Percentiles rank a stretch among this genome's conserved stretches.
Conservation (phyloP, 768 basidiomycete species). For the Hericium alpestre region DNA sequence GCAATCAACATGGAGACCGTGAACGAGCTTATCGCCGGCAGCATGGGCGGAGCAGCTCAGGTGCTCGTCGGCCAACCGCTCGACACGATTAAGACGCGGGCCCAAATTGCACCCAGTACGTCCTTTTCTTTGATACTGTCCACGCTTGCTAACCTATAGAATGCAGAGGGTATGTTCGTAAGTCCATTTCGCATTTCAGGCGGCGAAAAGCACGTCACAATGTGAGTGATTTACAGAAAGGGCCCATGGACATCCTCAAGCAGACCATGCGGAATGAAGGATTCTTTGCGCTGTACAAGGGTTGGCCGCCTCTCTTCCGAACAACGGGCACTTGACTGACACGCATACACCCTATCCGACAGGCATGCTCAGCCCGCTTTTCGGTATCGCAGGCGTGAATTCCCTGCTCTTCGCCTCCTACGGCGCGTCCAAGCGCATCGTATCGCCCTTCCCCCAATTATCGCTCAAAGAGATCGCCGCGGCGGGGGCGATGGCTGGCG, state of each 20-base stretch:
- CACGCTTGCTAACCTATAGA: not conserved
- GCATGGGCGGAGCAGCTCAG: constrained; percentile 87
- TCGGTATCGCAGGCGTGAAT: constrained; percentile 94
- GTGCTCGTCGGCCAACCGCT: constrained; percentile 91
- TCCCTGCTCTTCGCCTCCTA: constrained; percentile 91
- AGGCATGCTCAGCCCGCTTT: constrained; percentile 86
- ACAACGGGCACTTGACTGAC: not conserved
- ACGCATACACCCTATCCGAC: not conserved
- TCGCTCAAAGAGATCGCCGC: constrained; percentile 69
- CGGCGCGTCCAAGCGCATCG: constrained; percentile 64
- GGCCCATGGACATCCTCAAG: constrained; percentile 81
- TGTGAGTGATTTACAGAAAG: constrained; percentile 44
- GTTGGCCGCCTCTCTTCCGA: constrained; percentile 26
- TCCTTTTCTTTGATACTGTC: constrained; percentile 7
- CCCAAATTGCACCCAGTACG: constrained; percentile 77
- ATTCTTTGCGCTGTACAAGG: constrained; percentile 90
- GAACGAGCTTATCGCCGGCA: constrained; percentile 81
- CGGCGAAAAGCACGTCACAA: not conserved
- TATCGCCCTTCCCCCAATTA: constrained; percentile 84
- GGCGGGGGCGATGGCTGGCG: constrained; percentile 90
- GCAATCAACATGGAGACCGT: constrained; percentile 36
- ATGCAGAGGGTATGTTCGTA: constrained; percentile 78
- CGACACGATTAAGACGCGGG: constrained; percentile 82
- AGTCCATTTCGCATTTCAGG: constrained; percentile 21
- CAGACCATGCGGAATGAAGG: constrained; percentile 84